phyloP scores from a whole-genome alignment of 768 basidiomycete species.

The Mrakia hoshinonis region DNA sequence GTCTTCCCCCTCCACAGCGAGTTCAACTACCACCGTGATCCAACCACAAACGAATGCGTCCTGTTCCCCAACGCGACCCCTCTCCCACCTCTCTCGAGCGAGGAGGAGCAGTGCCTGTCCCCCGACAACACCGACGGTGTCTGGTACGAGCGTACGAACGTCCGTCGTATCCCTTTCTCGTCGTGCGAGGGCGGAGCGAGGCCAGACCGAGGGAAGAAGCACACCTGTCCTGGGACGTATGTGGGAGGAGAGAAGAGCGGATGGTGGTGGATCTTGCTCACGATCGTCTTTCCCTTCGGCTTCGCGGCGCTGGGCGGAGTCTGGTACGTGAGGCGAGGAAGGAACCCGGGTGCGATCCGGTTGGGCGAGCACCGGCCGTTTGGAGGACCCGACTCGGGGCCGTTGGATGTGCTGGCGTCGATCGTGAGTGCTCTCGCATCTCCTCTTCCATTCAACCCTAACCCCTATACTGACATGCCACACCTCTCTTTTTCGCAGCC shows the following conservation, averaged over 20 bases:
- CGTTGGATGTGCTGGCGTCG: constrained; percentile 66
- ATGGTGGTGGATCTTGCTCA: constrained; percentile 82
- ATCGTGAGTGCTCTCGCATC: constrained; percentile 40
- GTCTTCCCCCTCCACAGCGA: constrained; percentile 51
- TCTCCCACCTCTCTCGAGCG: constrained; percentile 42
- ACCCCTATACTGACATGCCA: background rate
- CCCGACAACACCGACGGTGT: constrained; percentile 39
- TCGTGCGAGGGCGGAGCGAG: constrained; percentile 69
- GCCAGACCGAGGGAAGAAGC: constrained; percentile 64
- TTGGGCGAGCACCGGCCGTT: constrained; percentile 40
- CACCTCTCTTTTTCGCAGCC: constrained; percentile 42
- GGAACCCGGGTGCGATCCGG: constrained; percentile 57
- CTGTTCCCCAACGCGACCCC: constrained; percentile 62
- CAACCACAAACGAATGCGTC: constrained; percentile 58
- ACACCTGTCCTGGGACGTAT: constrained; percentile 56
- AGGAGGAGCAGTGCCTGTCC: constrained; percentile 38
- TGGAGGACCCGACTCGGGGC: constrained; percentile 38
- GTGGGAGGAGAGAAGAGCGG: constrained; percentile 42
- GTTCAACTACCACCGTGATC: constrained; percentile 75
- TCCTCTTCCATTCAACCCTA: background rate
- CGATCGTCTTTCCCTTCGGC: constrained; percentile 65
- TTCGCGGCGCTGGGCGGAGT: constrained; percentile 67
- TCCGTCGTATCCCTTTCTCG: constrained; percentile 83
- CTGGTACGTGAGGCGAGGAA: constrained; percentile 64
- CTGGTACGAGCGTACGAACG: constrained; percentile 91